Conservation (phyloP, 495 filamentous ascomycete species). For the Aspergillus egyptiacus region DNA sequence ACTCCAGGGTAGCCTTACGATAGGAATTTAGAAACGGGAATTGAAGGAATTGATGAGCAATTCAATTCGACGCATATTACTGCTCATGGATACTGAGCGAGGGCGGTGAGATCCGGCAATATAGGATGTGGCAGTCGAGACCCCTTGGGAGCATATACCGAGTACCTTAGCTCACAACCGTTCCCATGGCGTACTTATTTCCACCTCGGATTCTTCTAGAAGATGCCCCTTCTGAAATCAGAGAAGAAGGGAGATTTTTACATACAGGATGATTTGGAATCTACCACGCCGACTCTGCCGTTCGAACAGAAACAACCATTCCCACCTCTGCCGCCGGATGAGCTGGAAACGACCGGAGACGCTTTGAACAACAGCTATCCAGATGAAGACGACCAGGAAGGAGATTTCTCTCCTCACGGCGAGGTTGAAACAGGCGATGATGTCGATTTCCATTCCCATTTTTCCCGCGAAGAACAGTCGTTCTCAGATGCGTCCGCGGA, state of each 20-base stretch:
- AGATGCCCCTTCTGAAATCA: conserved; percentile 12
- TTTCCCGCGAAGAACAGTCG: conserved; percentile 36
- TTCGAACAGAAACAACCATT: conserved; percentile 39
- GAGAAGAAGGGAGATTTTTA: conserved; percentile 13
- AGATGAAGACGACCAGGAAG: conserved; percentile 26
- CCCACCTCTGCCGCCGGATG: conserved; percentile 31
- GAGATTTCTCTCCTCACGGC: conserved; percentile 26
- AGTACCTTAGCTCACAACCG: not conserved
- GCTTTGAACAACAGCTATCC: conserved; percentile 23
- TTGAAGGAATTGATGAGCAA: too few relatives aligned
- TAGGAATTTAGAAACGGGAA: too few relatives aligned
- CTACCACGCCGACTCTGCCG: conserved; percentile 3
- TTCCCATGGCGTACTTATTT: not conserved
- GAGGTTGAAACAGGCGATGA: conserved; percentile 37
- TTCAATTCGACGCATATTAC: too few relatives aligned
- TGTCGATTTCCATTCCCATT: conserved; percentile 45
- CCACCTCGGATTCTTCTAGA: not conserved
- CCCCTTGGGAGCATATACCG: not conserved
- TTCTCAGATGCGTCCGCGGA: conserved; percentile 37
- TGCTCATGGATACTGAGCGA: too few relatives aligned
- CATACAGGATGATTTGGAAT: conserved; percentile 5
- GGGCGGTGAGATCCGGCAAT: not conserved
- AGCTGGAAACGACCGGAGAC: conserved; percentile 21
- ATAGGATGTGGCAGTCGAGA: not conserved
- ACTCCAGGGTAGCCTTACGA: too few relatives aligned